phyloP scores from a whole-genome alignment of 129 eudicot species.

The Lactuca sativa region DNA sequence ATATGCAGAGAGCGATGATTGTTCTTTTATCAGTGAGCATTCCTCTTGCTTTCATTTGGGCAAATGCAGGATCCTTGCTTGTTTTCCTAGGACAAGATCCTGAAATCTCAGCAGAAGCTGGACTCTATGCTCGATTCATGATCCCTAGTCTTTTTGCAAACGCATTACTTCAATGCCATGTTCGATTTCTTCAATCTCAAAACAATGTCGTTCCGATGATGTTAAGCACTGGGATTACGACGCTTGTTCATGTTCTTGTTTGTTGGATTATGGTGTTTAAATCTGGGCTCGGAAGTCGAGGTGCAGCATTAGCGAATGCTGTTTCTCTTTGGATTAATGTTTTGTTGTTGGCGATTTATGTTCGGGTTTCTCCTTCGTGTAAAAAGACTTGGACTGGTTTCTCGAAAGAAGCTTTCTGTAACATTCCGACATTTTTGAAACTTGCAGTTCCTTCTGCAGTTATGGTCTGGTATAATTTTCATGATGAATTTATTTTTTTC shows the following conservation, averaged over 20 bases:
- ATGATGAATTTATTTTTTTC: background rate
- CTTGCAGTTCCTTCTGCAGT: constrained; percentile 80
- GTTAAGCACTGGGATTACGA: constrained; percentile 59
- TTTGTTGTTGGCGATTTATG: constrained; percentile 49
- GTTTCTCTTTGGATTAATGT: constrained; percentile 68
- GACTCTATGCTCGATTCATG: constrained; percentile 57
- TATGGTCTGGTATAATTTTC: constrained; percentile 68
- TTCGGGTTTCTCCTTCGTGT: constrained; percentile 58
- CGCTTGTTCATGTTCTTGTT: constrained; percentile 45
- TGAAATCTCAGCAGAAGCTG: constrained; percentile 67
- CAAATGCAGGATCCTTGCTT: constrained; percentile 54
- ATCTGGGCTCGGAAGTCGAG: constrained; percentile 66
- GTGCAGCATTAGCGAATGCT: constrained; percentile 77
- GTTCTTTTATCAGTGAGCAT: constrained; percentile 54
- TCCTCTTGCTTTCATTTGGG: constrained; percentile 72
- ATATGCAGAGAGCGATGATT: constrained; percentile 73
- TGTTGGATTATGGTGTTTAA: constrained; percentile 70
- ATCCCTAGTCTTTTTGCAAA: constrained; percentile 62
- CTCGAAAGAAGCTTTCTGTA: constrained; percentile 56
- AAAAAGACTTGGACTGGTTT: constrained; percentile 65
- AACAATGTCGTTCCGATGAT: constrained; percentile 71
- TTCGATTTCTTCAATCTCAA: constrained; percentile 66
- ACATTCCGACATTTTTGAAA: constrained; percentile 46
- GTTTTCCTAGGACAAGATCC: constrained; percentile 63
- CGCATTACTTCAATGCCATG: constrained; percentile 65